Evolutionary conservation across 192 early-diverging fungal genomes (phyloP), one percentile per base, ranked within the genome.

Genomic region (Anaeromyces robustus): DNA sequence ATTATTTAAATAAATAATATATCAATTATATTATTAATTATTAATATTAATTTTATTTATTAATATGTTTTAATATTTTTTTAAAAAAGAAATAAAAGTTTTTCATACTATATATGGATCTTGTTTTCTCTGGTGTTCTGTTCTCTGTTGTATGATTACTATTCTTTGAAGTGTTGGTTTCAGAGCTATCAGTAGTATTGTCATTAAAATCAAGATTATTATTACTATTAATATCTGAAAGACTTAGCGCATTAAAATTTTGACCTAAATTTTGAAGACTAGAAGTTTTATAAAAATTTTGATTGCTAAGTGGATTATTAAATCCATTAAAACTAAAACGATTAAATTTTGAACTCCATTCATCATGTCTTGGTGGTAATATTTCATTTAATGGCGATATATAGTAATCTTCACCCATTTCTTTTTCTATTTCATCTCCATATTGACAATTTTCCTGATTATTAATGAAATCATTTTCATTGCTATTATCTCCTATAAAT

Each of bases 271-370:
- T 52, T 52, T 52, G 43, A 16, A 52, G 14, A 52, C 43, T 52
- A 52, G 43, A 52, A 52, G 43, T 52, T 52, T 19, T 52, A 22
- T 22, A 22, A 14, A 52, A 52, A 52, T 52, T 52, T 52, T 52
- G 43, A 52, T 52, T 52, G 6, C 22, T 52, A 4, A 52, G 14
- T 22, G 43, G 3, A 52, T 52, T 52, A 4, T 19, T 14, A 22
- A 52, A 52, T 26, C 78, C 78, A 9, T 32, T 34, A 16, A 34
- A 34, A 78, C 78, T 34, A 2, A 34, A 34, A 32, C 78, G 85
- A 80, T 39, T 86, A 85, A 17, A 85, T 79, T 13, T 84, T 77
- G 26, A 84, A 29, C 79, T 29, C 41, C 79, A 77, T 77, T 41
- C 30, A 28, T 77, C 5, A 80, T 30, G 79, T 77, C 79, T 77